These are phyloP conservation scores for Neofusicoccum sp. DNA, from an alignment of 2,329 filamentous ascomycete genomes.

Conservation along the genomic window DNA sequence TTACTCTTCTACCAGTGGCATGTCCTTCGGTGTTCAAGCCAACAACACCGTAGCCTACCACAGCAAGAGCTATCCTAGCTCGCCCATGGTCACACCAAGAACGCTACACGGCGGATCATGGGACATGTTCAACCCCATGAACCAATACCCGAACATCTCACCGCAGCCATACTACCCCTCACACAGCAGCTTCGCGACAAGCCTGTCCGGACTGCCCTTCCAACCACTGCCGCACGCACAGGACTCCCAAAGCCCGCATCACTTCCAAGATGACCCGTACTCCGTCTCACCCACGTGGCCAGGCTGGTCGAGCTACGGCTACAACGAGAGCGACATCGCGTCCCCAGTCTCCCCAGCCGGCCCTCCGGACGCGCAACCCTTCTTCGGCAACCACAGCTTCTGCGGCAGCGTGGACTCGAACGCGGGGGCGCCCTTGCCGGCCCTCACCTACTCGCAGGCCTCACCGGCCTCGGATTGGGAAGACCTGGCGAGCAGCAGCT, in stretches of 20 bases:
- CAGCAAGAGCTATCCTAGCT: neutral
- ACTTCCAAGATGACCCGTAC: neutral
- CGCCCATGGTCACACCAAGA: neutral
- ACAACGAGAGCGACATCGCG: slow-evolving; percentile 8
- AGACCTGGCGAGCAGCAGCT: neutral
- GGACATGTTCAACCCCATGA: neutral
- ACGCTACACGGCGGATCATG: neutral
- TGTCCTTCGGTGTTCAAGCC: neutral
- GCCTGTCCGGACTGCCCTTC: neutral
- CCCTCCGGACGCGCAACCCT: neutral
- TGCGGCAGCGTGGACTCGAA: slow-evolving; percentile 1
- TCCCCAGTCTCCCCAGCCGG: neutral
- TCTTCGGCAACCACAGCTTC: neutral
- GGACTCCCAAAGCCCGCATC: neutral
- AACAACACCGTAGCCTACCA: neutral
- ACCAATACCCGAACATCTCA: neutral
- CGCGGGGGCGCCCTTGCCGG: neutral
- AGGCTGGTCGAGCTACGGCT: neutral
- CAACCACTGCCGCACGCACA: neutral
- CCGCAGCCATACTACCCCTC: neutral
- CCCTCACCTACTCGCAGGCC: slow-evolving; percentile 11
- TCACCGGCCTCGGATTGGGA: slow-evolving; percentile 12
- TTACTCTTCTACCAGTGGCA: neutral
- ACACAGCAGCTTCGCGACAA: neutral
- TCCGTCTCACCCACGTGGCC: neutral